Conservation (phyloP, 352 stramenopile genomes). For the Phytophthora macrochlamydospora region DNA sequence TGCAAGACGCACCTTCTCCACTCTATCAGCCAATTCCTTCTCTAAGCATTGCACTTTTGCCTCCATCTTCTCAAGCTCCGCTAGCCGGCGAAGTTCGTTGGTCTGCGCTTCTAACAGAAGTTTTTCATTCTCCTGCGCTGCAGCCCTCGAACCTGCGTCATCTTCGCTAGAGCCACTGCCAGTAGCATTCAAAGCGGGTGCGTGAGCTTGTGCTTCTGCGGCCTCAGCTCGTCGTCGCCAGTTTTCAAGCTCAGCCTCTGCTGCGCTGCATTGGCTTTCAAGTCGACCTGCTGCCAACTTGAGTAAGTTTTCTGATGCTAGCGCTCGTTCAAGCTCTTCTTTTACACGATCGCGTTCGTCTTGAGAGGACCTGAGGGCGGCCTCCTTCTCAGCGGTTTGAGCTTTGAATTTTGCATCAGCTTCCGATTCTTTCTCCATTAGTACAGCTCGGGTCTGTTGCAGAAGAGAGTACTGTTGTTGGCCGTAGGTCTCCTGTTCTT, state of each 20-base stretch:
- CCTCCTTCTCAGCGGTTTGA: conserved; percentile 39
- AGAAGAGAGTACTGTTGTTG: conserved; percentile 61
- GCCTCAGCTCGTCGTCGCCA: conserved; percentile 39
- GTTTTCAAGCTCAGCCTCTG: conserved; percentile 45
- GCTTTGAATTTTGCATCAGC: conserved; percentile 49
- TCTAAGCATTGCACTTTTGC: conserved; percentile 58
- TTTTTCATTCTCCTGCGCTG: conserved; percentile 47
- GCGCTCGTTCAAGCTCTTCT: conserved; percentile 42
- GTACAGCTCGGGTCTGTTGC: conserved; percentile 46
- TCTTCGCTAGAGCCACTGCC: conserved; percentile 18
- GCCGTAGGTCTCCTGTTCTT: conserved; percentile 64
- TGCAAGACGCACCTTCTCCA: conserved; percentile 27
- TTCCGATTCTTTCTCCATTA: conserved; percentile 55
- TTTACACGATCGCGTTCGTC: conserved; percentile 52
- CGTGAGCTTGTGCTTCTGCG: conserved; percentile 22
- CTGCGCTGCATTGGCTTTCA: conserved; percentile 36
- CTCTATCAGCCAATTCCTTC: conserved; percentile 39
- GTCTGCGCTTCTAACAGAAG: conserved; percentile 74
- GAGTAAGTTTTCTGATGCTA: conserved; percentile 35
- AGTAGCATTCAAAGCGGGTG: not conserved
- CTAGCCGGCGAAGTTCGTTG: conserved; percentile 68
- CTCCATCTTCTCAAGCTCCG: conserved; percentile 78
- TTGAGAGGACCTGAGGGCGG: conserved; percentile 34
- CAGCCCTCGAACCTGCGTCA: conserved; percentile 18
- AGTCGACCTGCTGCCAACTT: conserved; percentile 38